Conservation (phyloP, 75 land plant species). For the Selaginella tamariscina region DNA sequence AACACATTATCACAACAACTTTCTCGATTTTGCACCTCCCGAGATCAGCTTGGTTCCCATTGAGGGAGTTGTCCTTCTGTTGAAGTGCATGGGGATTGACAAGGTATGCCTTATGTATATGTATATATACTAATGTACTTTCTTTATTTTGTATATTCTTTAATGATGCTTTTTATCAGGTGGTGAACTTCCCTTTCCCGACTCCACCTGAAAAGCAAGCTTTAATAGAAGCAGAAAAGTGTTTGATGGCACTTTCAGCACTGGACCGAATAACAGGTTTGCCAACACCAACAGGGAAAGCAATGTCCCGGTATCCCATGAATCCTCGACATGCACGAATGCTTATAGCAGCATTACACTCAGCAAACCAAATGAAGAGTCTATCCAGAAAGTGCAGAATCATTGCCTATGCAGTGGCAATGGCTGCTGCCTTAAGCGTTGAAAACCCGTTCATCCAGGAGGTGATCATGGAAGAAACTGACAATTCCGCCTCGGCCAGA, state of each 20-base stretch:
- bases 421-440: slow-evolving; percentile 78
- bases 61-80: slow-evolving; percentile 76
- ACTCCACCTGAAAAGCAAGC: slow-evolving; percentile 57
- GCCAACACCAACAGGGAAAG: slow-evolving; percentile 59
- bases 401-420: slow-evolving; percentile 65
- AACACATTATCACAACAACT: slow-evolving; percentile 58
- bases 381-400: slow-evolving; percentile 37
- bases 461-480: neutral
- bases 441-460: slow-evolving; percentile 52
- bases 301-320: slow-evolving; percentile 84
- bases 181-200: slow-evolving; percentile 85
- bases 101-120: slow-evolving; percentile 39
- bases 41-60: slow-evolving; percentile 74
- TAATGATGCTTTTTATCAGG: slow-evolving; percentile 29
- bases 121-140: neutral
- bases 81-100: slow-evolving; percentile 85
- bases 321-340: slow-evolving; percentile 95
- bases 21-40: slow-evolving; percentile 64
- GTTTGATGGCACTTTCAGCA: slow-evolving; percentile 70
- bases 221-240: slow-evolving; percentile 61
- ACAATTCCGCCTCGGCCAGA: neutral
- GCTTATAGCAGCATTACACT: slow-evolving; percentile 70
- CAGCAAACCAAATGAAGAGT: slow-evolving; percentile 26
- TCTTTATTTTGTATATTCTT: neutral
- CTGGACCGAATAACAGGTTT: slow-evolving; percentile 43